phyloP scores from a whole-genome alignment of 176 grass and related monocot genomes.

The Cenchrus purpureus region DNA sequence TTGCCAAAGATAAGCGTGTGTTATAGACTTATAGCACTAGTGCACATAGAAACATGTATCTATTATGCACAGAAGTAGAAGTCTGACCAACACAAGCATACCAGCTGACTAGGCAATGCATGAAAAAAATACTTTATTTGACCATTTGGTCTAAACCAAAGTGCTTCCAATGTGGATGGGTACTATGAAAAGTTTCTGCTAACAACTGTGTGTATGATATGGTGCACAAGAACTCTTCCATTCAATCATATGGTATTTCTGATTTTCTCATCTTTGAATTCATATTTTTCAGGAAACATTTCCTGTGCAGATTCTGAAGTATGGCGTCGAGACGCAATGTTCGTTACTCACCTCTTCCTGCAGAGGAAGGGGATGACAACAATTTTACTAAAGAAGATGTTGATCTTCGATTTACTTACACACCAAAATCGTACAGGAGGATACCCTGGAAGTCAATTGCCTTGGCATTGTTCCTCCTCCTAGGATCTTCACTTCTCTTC shows the following conservation, averaged over 20 bases:
- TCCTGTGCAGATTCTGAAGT: neutral
- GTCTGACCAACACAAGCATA: neutral
- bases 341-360: conserved; percentile 62
- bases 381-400: conserved; percentile 36
- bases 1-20: no score
- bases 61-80: neutral
- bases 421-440: conserved; percentile 67
- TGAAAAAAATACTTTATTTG: neutral
- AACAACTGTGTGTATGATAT: neutral
- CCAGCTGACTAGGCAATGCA: neutral
- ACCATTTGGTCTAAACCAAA: neutral
- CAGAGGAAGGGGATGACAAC: conserved; percentile 44
- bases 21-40: neutral
- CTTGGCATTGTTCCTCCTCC: conserved; percentile 75
- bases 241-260: neutral
- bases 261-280: neutral
- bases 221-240: neutral
- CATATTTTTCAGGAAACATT: conserved; percentile 4
- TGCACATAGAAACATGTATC: neutral
- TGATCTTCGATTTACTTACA: conserved; percentile 70
- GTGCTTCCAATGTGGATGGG: neutral
- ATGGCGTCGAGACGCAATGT: conserved; percentile 71
- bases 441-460: conserved; percentile 92
- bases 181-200: neutral
- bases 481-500: conserved; percentile 69